Base-by-base conservation (phyloP, 1,284 basidiomycete species). In the Cryptococcus amylolentus region DNA sequence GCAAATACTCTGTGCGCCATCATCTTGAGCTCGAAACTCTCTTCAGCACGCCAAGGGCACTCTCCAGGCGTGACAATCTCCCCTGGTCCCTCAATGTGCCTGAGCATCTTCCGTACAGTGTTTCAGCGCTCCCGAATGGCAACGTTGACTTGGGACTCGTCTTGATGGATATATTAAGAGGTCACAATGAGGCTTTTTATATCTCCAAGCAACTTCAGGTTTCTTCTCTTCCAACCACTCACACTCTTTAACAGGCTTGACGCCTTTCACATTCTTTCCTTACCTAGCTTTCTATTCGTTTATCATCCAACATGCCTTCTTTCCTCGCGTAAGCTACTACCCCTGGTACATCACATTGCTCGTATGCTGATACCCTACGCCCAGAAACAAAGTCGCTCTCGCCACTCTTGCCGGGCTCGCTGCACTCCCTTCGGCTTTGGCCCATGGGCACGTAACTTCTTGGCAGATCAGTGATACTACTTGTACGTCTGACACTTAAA, bases 401-500 rank as follows among this genome's bases (percentile, higher is more conserved):
- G 42, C 42, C 5, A 26, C 18, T 10, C 42, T 44, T 13, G 42
- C n/a, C 12, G 42, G 18, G 26, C 42, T 44, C 14, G 42, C 18
- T 44, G 42, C 18, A 20, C 42, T 44, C 42, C 42, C 42, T n/a
- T 44, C 42, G 13, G 61, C 56, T 53, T 42, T 41, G 27, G 64
- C 62, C 27, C 64, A 66, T 52, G 64, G 64, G 10, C 62, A 66
- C 56, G 51, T 63, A 35, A 31, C 37, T 8, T 49, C 37, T 7
- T 62, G 59, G 60, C 50, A 31, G 23, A 55, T 67, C 45, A 51
- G 51, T 28, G 62, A 61, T 5, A 44, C 37, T 13, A 37, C 26
- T 12, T 44, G 42, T 44, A 18, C 18, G 42, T 20, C 42, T 20
- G 5, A 20, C n/a, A 1, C 9, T 13, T 16, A 10, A 10, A n/a